A percentile compares a stretch with the other conserved stretches of the same genome.
Conservation (phyloP, 495 filamentous ascomycete genomes). For the Rhizodiscina lignyota region DNA sequence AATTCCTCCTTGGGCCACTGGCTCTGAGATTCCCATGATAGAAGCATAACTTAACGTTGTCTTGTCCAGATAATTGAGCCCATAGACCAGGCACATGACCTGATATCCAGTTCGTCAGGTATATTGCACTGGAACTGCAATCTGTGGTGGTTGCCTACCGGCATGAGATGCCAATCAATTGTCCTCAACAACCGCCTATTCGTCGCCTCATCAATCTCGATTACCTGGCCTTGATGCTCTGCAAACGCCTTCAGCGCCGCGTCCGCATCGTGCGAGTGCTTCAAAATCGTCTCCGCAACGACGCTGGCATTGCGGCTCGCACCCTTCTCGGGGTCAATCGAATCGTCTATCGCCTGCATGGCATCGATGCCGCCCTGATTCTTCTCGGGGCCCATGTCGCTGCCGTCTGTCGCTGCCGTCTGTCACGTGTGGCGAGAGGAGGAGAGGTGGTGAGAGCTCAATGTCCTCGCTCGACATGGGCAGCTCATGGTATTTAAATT, state of each 20-base stretch:
- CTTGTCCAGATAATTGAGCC: constrained; percentile 41
- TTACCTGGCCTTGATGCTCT: constrained; percentile 26
- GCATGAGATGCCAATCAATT: constrained; percentile 24
- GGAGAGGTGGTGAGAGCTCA: no score
- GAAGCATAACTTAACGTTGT: constrained; percentile 36
- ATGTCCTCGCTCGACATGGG: no score
- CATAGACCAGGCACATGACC: constrained; percentile 21
- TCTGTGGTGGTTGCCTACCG: constrained; percentile 11
- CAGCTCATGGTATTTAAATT: no score
- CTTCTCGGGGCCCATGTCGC: no score
- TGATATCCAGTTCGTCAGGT: constrained; percentile 3
- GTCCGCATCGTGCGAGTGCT: constrained; percentile 41
- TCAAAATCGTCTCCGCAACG: constrained; percentile 20
- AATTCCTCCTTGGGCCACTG: constrained; percentile 6
- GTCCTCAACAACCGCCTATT: constrained; percentile 26
- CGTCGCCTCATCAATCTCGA: constrained; percentile 36
- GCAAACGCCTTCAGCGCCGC: constrained; percentile 42
- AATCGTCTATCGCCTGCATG: no score
- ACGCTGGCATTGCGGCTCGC: constrained; percentile 17
- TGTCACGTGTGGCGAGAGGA: no score
- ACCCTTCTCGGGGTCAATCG: no score
- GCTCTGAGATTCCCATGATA: constrained; percentile 26
- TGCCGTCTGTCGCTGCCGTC: no score
- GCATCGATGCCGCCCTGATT: no score
- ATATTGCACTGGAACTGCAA: background rate